A percentile compares a stretch with the other conserved stretches of the same genome.
These are phyloP conservation scores for Saccharum officinarum DNA, from an alignment of 176 grass and related monocot genomes.

Conservation along the genomic window DNA sequence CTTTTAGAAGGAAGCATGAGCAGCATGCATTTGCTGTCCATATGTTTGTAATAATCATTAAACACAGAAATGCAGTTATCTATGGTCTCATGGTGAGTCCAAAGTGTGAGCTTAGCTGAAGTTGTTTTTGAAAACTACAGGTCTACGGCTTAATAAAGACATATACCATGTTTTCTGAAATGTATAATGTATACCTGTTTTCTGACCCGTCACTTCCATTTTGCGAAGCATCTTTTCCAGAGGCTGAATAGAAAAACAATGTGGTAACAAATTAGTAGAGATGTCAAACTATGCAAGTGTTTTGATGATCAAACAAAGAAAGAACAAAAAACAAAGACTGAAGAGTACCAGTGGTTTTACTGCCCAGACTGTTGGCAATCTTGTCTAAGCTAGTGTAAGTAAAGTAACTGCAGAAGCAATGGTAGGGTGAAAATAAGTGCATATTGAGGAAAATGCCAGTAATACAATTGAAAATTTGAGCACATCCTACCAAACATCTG, in stretches of 20 bases:
- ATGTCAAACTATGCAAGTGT: conserved; percentile 10
- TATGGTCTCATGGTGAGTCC: not conserved
- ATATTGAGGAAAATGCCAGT: conserved; percentile 10
- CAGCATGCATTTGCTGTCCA: not conserved
- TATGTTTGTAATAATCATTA: not conserved
- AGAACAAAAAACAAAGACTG: not conserved
- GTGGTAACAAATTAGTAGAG: conserved; percentile 10
- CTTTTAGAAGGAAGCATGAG: not conserved
- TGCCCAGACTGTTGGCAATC: conserved; percentile 57
- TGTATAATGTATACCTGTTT: conserved; percentile 47
- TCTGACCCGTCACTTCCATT: conserved; percentile 34
- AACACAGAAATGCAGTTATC: not conserved
- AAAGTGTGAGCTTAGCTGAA: not conserved
- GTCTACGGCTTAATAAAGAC: not conserved
- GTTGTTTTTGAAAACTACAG: not conserved
- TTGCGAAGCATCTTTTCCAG: conserved; percentile 34
- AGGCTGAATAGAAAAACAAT: conserved; percentile 33
- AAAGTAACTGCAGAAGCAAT: conserved; percentile 66
- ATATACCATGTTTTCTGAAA: not conserved
- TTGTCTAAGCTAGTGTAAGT: conserved; percentile 89
- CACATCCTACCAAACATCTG: conserved; percentile 79
- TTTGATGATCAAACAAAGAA: not conserved
- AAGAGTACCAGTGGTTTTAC: conserved; percentile 48
- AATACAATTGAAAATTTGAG: not conserved
- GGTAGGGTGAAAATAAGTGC: not conserved